Conservation (phyloP, 345 rosid species). For the Linum trigynum region DNA sequence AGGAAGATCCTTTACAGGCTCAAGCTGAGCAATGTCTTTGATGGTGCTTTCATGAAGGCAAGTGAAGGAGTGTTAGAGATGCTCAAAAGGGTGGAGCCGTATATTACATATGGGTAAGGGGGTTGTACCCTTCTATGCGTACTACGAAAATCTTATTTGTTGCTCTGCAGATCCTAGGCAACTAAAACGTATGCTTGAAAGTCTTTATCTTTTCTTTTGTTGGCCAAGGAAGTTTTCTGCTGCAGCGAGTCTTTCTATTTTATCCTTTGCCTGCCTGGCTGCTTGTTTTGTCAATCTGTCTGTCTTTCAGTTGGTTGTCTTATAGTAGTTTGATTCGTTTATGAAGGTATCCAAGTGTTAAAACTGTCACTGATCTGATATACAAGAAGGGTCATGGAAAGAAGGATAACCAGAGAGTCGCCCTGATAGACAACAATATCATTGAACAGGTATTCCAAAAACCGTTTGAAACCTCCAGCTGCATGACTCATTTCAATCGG, state of each 20-base stretch:
- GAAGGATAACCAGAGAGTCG: constrained; percentile 45
- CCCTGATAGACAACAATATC: constrained; percentile 71
- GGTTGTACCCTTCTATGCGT: not conserved
- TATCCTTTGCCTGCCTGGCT: not conserved
- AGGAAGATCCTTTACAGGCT: constrained; percentile 51
- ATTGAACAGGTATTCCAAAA: constrained; percentile 59
- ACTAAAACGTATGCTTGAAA: too few species aligned
- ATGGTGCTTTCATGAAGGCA: constrained; percentile 64
- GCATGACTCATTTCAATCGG: not conserved
- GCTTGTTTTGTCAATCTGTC: not conserved
- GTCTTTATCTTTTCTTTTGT: too few species aligned
- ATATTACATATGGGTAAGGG: constrained; percentile 71
- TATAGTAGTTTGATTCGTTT: not conserved
- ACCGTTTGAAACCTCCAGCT: not conserved
- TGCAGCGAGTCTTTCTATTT: too few species aligned
- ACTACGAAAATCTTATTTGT: not conserved
- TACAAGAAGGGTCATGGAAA: constrained; percentile 70
- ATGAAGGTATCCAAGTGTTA: constrained; percentile 63
- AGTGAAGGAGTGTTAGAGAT: constrained; percentile 43
- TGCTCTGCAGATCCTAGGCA: not conserved
- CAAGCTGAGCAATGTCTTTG: constrained; percentile 44
- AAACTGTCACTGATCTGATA: constrained; percentile 63
- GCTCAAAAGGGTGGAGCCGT: constrained; percentile 86
- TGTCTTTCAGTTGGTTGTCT: not conserved
- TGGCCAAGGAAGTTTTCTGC: too few species aligned